These are phyloP conservation scores for Paramecium caudatum DNA, from an alignment of 73 alveolate species.

Conservation along the genomic window DNA sequence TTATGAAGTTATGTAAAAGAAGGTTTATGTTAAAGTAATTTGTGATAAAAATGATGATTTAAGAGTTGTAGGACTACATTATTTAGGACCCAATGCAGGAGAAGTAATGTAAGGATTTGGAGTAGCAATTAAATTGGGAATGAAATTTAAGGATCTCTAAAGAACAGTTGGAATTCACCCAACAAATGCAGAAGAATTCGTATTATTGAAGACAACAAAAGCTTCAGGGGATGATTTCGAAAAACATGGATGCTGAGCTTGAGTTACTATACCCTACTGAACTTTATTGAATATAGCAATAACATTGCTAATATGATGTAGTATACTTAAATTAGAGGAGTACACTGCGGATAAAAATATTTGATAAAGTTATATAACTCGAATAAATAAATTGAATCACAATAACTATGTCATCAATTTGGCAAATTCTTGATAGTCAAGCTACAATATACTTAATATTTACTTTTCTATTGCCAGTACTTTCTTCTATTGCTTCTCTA, in stretches of 20 bases:
- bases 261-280: conserved; percentile 53
- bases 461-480: not conserved
- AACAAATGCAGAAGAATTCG: conserved; percentile 96
- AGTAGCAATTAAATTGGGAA: conserved; percentile 96
- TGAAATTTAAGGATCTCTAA: conserved; percentile 92
- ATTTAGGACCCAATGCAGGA: conserved; percentile 91
- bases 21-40: conserved; percentile 87
- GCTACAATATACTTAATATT: not conserved
- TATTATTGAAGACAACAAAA: conserved; percentile 86
- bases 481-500: not conserved
- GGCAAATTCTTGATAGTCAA: not conserved
- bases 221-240: conserved; percentile 89
- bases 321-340: no score
- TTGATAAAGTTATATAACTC: no score
- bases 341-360: no score
- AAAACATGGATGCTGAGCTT: conserved; percentile 97
- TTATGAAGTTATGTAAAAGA: conserved; percentile 65
- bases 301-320: no score
- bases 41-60: conserved; percentile 81
- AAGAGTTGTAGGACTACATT: conserved; percentile 92
- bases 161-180: conserved; percentile 97
- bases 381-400: not conserved
- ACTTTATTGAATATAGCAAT: conserved; percentile 12
- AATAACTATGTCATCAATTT: not conserved
- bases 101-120: conserved; percentile 96